Base-by-base conservation (phyloP, 164 flowering plant species). In the Piper longum region DNA sequence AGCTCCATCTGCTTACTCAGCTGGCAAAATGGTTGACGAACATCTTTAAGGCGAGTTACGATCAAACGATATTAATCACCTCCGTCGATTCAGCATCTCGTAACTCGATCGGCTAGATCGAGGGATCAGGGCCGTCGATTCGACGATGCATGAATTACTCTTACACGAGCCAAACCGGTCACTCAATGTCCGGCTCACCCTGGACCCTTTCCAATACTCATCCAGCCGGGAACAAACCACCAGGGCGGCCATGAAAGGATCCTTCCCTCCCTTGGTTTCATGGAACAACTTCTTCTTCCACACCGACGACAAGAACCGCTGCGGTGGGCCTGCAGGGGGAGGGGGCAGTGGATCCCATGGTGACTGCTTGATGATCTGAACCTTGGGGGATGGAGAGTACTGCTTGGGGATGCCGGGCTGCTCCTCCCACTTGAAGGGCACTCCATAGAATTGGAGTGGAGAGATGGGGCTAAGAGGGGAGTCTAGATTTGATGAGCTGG, bases 41-140 rank as follows among this genome's bases (percentile, higher is more conserved):
- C 36, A 56, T 0, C 36, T 26, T 26, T 26, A 2, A 1, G 5
- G 59, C 7, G 8, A 9, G 8, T 17, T 36, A 26, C 17, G 19
- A 4, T 26, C 36, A 26, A 26, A 26, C 36, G 36, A 26, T 26
- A 9, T 56, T 60, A 45, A 60, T 7, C 48, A 45, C 14, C 26
- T 57, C 62, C 48, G 48, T 41, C 62, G 62, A n/a, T n/a, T 60
- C 51, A 60, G 48, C 62, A 60, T 41, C 19, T 60, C 48, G 62
- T 60, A 60, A 42, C 48, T 40, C 9, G 62, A 60, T 43, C 62
- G 44, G 62, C 51, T 39, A 11, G 62, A 60, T 60, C 62, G 51
- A 42, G 62, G 62, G 16, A 60, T 43, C 17, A 11, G 48, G 26
- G 41, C 62, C 62, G 17, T 60, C 3, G 62, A 60, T 42, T 60